Base-by-base conservation (phyloP, 108 stramenopile species). In the Tribonema minus region DNA sequence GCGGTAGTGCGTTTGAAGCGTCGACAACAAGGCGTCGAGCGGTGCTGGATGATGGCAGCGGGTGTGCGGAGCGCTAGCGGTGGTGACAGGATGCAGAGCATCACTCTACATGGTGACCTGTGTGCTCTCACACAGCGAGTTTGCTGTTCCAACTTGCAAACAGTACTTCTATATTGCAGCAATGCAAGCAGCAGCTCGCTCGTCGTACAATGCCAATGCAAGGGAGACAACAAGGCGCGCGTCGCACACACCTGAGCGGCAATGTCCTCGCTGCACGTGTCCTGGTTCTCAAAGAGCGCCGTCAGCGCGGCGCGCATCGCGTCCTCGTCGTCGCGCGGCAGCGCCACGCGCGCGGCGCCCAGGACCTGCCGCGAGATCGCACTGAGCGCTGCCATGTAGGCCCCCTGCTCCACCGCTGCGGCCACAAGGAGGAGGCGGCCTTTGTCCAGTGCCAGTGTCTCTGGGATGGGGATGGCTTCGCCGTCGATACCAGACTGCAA, bases 251-350 rank as follows among this genome's bases (percentile, higher is more conserved):
- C 77, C 77, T 78, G 77, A 32, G 77, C 77, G 23, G 67, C 61
- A 46, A 78, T 78, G 68, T 78, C 77, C 5, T 63, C 77, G 37
- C 77, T 78, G 31, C 64, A 65, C 3, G 66, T 64, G 28, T 78
- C 77, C 68, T 78, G 67, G 28, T 63, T 78, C 66, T 78, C 77
- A 39, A 78, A 78, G 31, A 78, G 68, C 37, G 68, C 68, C 77
- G 66, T 78, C 37, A 78, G 54, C 12, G 77, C 58, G 32, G 46
- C 37, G 27, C 77, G 58, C 20, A 78, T 27, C 54, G 38, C 54
- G 5, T 39, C 61, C 68, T 78, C 77, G 31, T 78, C 77, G 39
- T 28, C 39, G 9, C 59, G 59, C 1, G 27, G 15, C 61, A 78
- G 68, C 30, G 34, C 31, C 34, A 78, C 64, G 32, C 68, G 38